Evolutionary conservation across 345 rosid species (phyloP), one percentile per base, ranked within the genome.

Genomic region (Heritiera littoralis): DNA sequence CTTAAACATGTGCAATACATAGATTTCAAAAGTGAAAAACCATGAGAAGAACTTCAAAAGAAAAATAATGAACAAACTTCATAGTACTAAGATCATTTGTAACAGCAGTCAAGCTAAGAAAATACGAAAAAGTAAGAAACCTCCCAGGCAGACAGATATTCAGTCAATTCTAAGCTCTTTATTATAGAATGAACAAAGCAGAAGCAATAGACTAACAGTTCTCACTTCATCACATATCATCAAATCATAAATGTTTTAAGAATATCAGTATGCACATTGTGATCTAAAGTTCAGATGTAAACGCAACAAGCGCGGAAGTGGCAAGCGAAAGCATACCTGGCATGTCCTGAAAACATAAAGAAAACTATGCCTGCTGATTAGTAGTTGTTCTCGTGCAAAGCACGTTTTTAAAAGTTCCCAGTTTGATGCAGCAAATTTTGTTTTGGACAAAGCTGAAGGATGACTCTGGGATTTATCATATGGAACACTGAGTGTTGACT

Each of bases 271-370:
- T 17, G 12, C 46, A 11, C 1, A 68, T 45, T 40, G 6, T 40
- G 28, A 66, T 38, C 48, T 40, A 66, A 66, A 40, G 8, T 17
- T 63, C 23, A 38, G 40, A 1, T 6, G 49, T 40, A 66, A 66
- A 17, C 13, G 17, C 17, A 40, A 71, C 41, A 82, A 51, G 32
- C 1, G 8, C 2, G 75, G 18, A 65, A 65, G 63, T 20, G 66
- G 51, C 32, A 68, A 79, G 41, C 67, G 23, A 83, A 74, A 66
- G 6, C 63, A 72, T 78, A 94, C 98, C 96, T 92, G 97, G 66
- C 87, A 88, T 73, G 98, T 94, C 85, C 92, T 87, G 77, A 91
- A 94, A 66, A 81, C 85, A 81, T 94, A 94, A 75, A 94, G 96
- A 76, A 94, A 92, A 4, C 84, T 66, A 81, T 94, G 97, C 56